These are phyloP conservation scores for Tuber calosporum DNA, from an alignment of 495 filamentous ascomycete genomes.

Conservation along the genomic window DNA sequence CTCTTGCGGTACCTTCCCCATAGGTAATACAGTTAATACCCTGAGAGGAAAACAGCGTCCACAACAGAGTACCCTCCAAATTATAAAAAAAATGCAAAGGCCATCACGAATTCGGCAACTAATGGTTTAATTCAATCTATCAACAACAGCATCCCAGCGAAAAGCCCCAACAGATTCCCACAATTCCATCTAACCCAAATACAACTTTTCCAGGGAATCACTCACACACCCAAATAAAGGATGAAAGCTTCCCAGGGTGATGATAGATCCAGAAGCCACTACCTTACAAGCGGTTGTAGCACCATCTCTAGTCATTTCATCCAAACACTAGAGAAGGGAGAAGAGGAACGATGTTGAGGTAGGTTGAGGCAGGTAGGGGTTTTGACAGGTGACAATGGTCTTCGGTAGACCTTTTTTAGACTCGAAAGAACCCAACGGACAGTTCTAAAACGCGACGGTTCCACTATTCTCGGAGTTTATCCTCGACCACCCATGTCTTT, in stretches of 20 bases:
- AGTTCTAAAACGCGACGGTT: constrained; percentile 30
- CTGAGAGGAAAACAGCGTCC: not conserved
- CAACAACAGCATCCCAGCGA: constrained; percentile 1
- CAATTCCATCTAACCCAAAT: not conserved
- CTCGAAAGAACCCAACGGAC: constrained; percentile 28
- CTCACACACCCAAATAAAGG: not conserved
- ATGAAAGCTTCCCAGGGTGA: not conserved
- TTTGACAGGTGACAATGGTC: constrained; percentile 1
- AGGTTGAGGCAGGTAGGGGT: no score
- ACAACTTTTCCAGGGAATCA: not conserved
- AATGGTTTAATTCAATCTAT: not conserved
- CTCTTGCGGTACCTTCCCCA: not conserved
- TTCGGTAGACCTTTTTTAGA: constrained; percentile 6
- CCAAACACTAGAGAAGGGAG: not conserved
- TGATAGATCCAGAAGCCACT: constrained; percentile 1
- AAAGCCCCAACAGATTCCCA: constrained; percentile 3
- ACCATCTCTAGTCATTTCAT: not conserved
- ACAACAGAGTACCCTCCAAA: not conserved
- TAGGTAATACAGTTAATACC: not conserved
- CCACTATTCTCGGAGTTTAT: constrained; percentile 17
- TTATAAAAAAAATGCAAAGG: not conserved
- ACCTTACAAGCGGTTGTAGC: not conserved
- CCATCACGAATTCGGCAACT: not conserved
- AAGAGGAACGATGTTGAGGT: constrained; percentile 2
- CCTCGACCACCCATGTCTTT: constrained; percentile 8